Evolutionary conservation across 345 rosid genomes (phyloP).

Genomic region (Gynandropsis gynandra): DNA sequence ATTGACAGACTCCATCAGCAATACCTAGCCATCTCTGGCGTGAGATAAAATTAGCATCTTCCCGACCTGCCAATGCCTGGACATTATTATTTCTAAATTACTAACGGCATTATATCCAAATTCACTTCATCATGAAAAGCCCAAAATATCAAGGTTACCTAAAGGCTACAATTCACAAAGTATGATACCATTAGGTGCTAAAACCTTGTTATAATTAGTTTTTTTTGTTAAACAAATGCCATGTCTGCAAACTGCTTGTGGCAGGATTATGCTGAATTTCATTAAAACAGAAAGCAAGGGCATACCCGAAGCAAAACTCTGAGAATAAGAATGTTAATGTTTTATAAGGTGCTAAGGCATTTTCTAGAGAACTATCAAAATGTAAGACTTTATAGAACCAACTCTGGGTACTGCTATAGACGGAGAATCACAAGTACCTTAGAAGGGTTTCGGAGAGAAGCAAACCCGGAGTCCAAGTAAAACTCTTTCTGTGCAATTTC

Average conservation of each 20-base stretch:
- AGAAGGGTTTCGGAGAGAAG: constrained; percentile 45
- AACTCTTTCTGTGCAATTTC: constrained; percentile 29
- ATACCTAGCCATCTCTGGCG: constrained; percentile 59
- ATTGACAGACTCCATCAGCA: constrained; percentile 67
- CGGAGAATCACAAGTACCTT: constrained; percentile 38
- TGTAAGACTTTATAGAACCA: constrained; percentile 5
- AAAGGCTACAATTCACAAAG: too few species aligned
- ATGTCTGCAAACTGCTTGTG: too few species aligned
- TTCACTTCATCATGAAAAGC: background rate
- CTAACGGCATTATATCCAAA: constrained; percentile 20
- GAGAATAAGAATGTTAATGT: too few species aligned
- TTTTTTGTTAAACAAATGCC: too few species aligned
- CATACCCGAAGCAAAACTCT: too few species aligned
- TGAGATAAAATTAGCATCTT: constrained; percentile 64
- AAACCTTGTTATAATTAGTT: too few species aligned
- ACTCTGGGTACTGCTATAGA: background rate
- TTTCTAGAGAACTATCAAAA: background rate
- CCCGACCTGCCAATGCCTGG: constrained; percentile 88
- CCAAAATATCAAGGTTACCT: background rate
- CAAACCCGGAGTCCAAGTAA: constrained; percentile 51
- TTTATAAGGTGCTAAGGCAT: background rate
- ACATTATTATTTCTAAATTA: constrained; percentile 56
- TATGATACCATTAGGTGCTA: too few species aligned
- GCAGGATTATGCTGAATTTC: too few species aligned
- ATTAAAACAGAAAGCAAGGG: too few species aligned